Conservation (phyloP, 164 flowering plant genomes). For the Liquidambar formosana region DNA sequence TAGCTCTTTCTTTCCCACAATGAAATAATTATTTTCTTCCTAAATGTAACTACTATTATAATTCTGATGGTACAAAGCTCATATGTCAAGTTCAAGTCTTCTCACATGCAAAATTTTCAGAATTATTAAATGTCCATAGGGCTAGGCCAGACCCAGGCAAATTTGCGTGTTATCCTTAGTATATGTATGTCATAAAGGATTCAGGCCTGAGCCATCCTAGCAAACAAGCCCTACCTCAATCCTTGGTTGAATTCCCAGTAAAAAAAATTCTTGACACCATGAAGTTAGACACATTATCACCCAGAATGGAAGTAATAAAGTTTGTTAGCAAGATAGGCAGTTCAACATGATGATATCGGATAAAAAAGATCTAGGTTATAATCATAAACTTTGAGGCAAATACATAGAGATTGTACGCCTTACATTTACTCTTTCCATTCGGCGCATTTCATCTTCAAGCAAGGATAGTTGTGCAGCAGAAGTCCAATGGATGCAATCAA, state of each 20-base stretch:
- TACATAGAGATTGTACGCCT: conserved; percentile 21
- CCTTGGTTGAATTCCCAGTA: not conserved
- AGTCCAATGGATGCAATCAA: conserved; percentile 97
- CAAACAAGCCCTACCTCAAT: not conserved
- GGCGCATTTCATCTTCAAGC: conserved; percentile 98
- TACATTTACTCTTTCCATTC: conserved; percentile 95
- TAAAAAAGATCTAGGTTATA: not conserved
- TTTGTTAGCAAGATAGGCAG: not conserved
- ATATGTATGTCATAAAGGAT: not conserved
- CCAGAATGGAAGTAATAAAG: not conserved
- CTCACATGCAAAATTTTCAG: not conserved
- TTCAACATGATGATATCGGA: not conserved
- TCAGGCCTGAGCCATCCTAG: not conserved
- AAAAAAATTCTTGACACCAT: not conserved
- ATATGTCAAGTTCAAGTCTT: not conserved
- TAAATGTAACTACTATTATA: no score
- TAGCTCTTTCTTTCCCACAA: no score
- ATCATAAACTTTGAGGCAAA: conserved; percentile 4
- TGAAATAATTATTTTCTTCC: no score
- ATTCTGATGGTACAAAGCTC: not conserved
- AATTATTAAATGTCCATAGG: not conserved
- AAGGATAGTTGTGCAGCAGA: conserved; percentile 89
- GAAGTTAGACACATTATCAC: not conserved
- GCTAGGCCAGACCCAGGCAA: not conserved
- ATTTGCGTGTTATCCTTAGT: not conserved